Percentiles rank a stretch among this genome's conserved stretches.
Evolutionary conservation across 1,139 yeast species (phyloP).

Genomic region (Geotrichum klebahnii): DNA sequence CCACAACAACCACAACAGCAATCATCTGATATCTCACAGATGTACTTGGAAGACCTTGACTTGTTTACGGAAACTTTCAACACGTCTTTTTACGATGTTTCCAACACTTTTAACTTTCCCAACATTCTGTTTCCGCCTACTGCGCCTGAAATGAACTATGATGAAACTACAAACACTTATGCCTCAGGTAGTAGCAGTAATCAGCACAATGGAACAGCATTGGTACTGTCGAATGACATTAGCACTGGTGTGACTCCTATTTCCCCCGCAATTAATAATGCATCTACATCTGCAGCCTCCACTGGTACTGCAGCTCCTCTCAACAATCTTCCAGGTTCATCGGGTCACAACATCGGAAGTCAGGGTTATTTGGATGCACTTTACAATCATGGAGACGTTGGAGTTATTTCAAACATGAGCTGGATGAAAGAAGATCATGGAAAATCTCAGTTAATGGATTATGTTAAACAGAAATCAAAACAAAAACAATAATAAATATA

Average conservation of each 20-base stretch:
- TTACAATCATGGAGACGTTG: slow-evolving; percentile 17
- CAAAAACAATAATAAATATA: background rate
- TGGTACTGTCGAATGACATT: no score
- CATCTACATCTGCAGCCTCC: background rate
- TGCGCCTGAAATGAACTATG: background rate
- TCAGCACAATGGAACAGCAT: background rate
- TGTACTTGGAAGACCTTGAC: slow-evolving; percentile 17
- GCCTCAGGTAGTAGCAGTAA: background rate
- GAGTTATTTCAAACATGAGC: slow-evolving; percentile 16
- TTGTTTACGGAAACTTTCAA: slow-evolving; percentile 18
- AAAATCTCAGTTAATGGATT: slow-evolving; percentile 18
- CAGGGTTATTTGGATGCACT: slow-evolving; percentile 12
- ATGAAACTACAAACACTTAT: background rate
- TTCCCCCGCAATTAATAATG: background rate
- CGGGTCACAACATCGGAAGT: background rate
- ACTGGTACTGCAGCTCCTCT: background rate
- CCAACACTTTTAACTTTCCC: slow-evolving; percentile 16
- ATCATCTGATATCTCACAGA: slow-evolving; percentile 7
- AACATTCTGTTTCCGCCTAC: slow-evolving; percentile 12
- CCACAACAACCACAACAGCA: no score
- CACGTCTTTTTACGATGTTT: slow-evolving; percentile 14
- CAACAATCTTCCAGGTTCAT: background rate
- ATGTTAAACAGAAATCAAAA: slow-evolving; percentile 14
- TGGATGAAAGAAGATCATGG: slow-evolving; percentile 21
- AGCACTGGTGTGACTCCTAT: no score